phyloP scores from a whole-genome alignment of 441 rosid species.

The Euphorbia schlechtendalii region DNA sequence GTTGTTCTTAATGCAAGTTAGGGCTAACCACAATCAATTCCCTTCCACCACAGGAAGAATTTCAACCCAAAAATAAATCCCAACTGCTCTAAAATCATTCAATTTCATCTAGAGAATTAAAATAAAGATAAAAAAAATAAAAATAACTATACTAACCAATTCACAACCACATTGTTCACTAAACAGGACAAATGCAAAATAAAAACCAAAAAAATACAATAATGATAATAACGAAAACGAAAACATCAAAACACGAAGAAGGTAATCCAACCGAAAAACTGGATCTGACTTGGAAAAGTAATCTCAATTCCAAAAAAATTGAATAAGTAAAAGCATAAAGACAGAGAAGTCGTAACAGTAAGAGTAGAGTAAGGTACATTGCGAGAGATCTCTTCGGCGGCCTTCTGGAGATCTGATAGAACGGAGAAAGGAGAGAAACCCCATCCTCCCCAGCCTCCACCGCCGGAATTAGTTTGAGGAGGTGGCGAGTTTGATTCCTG shows the following conservation, averaged over 20 bases:
- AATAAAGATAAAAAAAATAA: neutral
- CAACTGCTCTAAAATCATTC: neutral
- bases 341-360: neutral
- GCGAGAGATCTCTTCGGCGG: constrained; percentile 91
- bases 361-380: constrained; percentile 36
- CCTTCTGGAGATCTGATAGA: constrained; percentile 86
- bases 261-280: neutral
- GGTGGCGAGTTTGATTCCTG: constrained; percentile 12
- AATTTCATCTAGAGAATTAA: neutral
- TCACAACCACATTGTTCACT: neutral
- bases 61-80: neutral
- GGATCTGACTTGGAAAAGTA: constrained; percentile 13
- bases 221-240: neutral
- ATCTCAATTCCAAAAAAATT: neutral
- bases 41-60: neutral
- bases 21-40: neutral
- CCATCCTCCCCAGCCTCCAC: constrained; percentile 89
- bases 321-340: neutral
- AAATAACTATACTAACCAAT: neutral
- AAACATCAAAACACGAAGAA: neutral
- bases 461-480: constrained; percentile 20
- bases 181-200: neutral
- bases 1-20: too few relatives aligned
- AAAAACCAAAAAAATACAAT: neutral
- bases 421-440: constrained; percentile 71